Conservation (phyloP, 441 rosid species). For the Adansonia madagascariensis region DNA sequence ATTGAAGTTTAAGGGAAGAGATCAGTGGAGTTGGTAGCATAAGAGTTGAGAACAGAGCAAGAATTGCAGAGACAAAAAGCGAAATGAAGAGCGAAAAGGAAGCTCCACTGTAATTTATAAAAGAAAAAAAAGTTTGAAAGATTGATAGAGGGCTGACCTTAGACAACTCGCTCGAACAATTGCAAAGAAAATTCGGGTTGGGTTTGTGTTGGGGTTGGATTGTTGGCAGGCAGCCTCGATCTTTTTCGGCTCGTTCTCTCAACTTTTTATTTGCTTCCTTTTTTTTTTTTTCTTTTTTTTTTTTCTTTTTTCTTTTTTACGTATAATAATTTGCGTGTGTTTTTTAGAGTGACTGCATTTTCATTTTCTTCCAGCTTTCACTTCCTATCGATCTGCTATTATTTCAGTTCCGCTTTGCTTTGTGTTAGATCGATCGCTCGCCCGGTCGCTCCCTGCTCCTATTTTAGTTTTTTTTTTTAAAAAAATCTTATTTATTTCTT, state of each 20-base stretch:
- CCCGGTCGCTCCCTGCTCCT: not conserved
- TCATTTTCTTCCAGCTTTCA: not conserved
- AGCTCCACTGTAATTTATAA: slow-evolving; percentile 39
- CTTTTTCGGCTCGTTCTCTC: not conserved
- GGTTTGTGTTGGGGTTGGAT: slow-evolving; percentile 22
- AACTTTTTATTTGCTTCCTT: not conserved
- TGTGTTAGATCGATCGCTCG: not conserved
- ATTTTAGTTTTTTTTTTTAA: not conserved
- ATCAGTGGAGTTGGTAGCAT: slow-evolving; percentile 54
- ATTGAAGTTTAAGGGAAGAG: slow-evolving; percentile 48
- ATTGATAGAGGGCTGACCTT: slow-evolving; percentile 51
- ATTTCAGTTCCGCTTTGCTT: slow-evolving; percentile 1
- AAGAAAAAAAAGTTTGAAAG: slow-evolving; percentile 27
- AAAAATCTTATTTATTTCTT: no score
- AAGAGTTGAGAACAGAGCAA: slow-evolving; percentile 51
- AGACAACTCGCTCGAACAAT: slow-evolving; percentile 41
- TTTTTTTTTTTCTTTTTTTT: no score
- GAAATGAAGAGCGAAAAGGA: slow-evolving; percentile 46
- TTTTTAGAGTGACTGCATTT: not conserved
- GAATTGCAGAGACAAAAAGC: slow-evolving; percentile 41
- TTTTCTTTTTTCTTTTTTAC: not conserved
- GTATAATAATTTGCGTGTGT: not conserved
- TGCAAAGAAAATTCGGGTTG: slow-evolving; percentile 41
- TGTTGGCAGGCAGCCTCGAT: not conserved
- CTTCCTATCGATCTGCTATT: not conserved